These are phyloP conservation scores for Rutidosis leptorrhynchoides DNA, from an alignment of 129 eudicot genomes.

Conservation along the genomic window DNA sequence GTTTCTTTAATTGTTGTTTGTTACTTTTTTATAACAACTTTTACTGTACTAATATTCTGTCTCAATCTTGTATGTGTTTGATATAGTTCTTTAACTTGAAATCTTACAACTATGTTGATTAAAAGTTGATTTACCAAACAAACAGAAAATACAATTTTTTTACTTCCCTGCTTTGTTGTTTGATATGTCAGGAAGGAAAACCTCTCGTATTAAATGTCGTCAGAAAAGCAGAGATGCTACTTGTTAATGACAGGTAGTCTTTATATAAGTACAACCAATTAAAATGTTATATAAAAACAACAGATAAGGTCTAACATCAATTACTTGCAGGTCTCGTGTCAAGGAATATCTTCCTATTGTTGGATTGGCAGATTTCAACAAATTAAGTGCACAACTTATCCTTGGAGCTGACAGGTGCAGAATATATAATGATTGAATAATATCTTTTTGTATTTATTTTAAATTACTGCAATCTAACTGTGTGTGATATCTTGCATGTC, in stretches of 20 bases:
- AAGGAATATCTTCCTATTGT: constrained; percentile 97
- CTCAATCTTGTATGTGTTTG: constrained; percentile 1
- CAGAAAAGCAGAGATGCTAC: constrained; percentile 73
- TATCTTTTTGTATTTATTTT: too few species aligned
- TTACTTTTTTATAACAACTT: not conserved
- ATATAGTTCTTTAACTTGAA: not conserved
- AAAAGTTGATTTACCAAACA: constrained; percentile 1
- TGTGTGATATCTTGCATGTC: not conserved
- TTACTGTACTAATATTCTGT: not conserved
- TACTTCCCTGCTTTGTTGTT: not conserved
- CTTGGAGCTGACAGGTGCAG: constrained; percentile 89
- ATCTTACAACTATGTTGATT: not conserved
- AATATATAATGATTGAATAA: too few species aligned
- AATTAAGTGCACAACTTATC: constrained; percentile 92
- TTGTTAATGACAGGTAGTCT: constrained; percentile 72
- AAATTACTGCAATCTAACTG: not conserved
- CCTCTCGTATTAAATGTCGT: constrained; percentile 97
- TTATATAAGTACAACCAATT: constrained; percentile 10
- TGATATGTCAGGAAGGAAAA: constrained; percentile 78
- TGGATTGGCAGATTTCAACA: constrained; percentile 96
- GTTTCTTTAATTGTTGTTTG: not conserved
- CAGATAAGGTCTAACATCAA: not conserved
- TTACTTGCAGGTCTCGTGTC: constrained; percentile 65
- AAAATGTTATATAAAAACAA: not conserved
- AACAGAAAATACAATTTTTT: not conserved